Base-by-base conservation (phyloP, 2,329 filamentous ascomycete species). In the Xylaria sp. region DNA sequence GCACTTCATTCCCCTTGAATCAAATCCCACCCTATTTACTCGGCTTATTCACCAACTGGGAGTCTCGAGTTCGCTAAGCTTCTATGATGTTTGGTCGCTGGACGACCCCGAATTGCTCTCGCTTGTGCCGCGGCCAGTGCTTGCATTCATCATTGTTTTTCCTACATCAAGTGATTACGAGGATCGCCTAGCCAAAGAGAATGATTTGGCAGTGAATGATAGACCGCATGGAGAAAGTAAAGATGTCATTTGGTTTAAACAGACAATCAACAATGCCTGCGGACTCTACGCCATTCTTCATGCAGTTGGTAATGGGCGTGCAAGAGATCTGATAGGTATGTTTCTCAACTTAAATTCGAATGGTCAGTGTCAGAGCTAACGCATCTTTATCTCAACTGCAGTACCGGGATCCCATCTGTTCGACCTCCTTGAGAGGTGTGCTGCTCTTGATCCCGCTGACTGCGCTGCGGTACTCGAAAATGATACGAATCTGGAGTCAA, bases 221-320 rank as follows among this genome's bases (percentile, higher is more conserved):
- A 25, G 70, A 7, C 73, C 72, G 1, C 55, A 52, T 36, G 90
- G 89, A 1, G 79, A 84, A 1, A 78, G 81, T 0, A 91, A 94
- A 74, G 88, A 91, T 7, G 89, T 94, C 0, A 83, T 93, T 20
- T 97, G 93, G 93, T 96, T 94, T 82, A 90, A 90, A 76, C 93
- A 97, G 80, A 96, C 92, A 0, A 96, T 97, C 75, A 88, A 89
- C 67, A 91, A 96, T 78, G 92, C 93, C 0, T 97, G 93, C 77
- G 93, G 93, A 0, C 86, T 94, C 25, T 94, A 94, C 76, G 93
- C 90, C 0, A 83, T 96, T 5, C 79, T 97, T 9, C 93, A 97
- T 79, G 88, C 88, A 18, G 86, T 92, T 0, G 87, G 87, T 59
- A 97, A 96, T 78, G 92, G 92, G 1, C 83, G 84, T 3, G 86